A percentile compares a stretch with the other conserved stretches of the same genome.
phyloP scores from a whole-genome alignment of 352 stramenopile genomes.

The Halophytophthora batemanensis region DNA sequence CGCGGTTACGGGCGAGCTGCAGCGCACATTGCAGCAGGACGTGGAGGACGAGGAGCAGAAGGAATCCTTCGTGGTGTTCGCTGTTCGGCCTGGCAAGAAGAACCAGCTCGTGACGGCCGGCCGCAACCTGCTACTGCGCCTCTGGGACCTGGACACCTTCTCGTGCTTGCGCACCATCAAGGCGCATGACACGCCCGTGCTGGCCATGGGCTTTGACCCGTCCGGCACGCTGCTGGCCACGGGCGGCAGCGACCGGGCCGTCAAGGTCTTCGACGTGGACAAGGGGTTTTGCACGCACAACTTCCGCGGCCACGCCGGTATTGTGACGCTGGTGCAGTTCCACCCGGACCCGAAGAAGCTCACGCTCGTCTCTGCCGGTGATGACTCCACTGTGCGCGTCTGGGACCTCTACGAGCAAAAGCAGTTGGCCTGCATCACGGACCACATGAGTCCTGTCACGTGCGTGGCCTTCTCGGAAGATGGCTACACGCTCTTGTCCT shows the following conservation, averaged over 20 bases:
- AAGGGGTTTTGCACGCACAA: slow-evolving; percentile 94
- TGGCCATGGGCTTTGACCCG: slow-evolving; percentile 87
- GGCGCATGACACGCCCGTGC: slow-evolving; percentile 67
- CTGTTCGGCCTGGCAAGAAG: slow-evolving; percentile 55
- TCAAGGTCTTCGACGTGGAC: slow-evolving; percentile 94
- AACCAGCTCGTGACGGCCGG: slow-evolving; percentile 85
- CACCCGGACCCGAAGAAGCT: slow-evolving; percentile 65
- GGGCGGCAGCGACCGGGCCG: slow-evolving; percentile 93
- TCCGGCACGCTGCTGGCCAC: slow-evolving; percentile 93
- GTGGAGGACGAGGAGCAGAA: slow-evolving; percentile 74
- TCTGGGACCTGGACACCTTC: slow-evolving; percentile 85
- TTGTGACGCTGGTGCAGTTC: slow-evolving; percentile 88
- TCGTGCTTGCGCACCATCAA: slow-evolving; percentile 80
- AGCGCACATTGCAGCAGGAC: slow-evolving; percentile 75
- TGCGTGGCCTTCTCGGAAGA: slow-evolving; percentile 89
- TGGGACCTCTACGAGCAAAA: slow-evolving; percentile 86
- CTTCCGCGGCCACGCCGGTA: slow-evolving; percentile 84
- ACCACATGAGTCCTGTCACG: slow-evolving; percentile 95
- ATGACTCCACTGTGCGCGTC: slow-evolving; percentile 74
- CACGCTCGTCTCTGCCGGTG: slow-evolving; percentile 73
- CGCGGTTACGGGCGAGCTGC: slow-evolving; percentile 59
- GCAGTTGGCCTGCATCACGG: slow-evolving; percentile 86
- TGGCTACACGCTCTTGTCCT: slow-evolving; percentile 83
- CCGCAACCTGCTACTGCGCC: slow-evolving; percentile 77
- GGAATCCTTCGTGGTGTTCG: slow-evolving; percentile 83